Evolutionary conservation across 2,329 filamentous ascomycete genomes (phyloP), one percentile per base, ranked within the genome.

Genomic region (Pseudocercospora macadamiae): DNA sequence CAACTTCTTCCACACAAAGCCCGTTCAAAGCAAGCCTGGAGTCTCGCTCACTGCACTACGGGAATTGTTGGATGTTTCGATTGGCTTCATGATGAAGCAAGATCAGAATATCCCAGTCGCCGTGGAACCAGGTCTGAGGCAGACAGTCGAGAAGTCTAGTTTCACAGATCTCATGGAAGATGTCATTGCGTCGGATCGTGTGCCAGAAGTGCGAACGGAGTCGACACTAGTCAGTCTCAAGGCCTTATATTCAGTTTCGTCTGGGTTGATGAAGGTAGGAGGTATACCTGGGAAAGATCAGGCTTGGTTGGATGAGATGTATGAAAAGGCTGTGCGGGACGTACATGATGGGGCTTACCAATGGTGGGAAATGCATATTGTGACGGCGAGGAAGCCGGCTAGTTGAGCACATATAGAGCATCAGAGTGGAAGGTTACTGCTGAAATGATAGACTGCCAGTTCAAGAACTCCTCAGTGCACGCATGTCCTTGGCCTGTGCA

Each of bases 171-270:
- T 62, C 4, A 12, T 45, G 14, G 48, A 55, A 26, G 61, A 67
- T 52, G 30, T 67, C 1, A 39, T 64, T n/a, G 52, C 54, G 39
- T 60, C 62, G 3, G 65, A 67, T 30, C 58, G 64, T n/a, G 57
- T 61, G 2, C 45, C 51, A 4, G 54, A 60, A 9, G 61, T 49
- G 10, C 51, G 65, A 16, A 25, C 16, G 4, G 60, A 34, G 2
- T 30, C 52, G 10, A 58, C 16, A 19, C 21, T 28, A 2, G 23
- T 59, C 14, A 25, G 26, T 5, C n/a, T 48, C 7, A 47, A 48
- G 8, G 64, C 60, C 14, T 10, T 59, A 28, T n/a, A 19, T 32
- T 37, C 26, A 18, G n/a, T 52, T 12, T 9, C 19, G 18, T 16
- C 34, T 18, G 10, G 9, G 5, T 19, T 10, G 5, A 25, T 52